Evolutionary conservation across 805 yeast species (phyloP).

Genomic region (Ogataea dorogensis): DNA sequence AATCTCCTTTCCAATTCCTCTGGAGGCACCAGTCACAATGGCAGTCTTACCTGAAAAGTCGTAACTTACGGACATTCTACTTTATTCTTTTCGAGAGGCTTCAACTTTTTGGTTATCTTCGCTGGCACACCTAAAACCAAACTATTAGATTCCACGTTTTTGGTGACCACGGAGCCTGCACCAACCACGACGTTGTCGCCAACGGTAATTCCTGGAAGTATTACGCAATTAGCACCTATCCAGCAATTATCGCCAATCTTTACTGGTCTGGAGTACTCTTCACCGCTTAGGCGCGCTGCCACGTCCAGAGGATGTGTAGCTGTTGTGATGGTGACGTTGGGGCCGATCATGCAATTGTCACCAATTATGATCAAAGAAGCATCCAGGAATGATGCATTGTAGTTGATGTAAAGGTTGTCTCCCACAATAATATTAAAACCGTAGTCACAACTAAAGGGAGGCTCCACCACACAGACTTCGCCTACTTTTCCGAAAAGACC

Average conservation of each 20-base stretch:
- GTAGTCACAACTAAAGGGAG: constrained; percentile 64
- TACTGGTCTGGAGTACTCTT: constrained; percentile 58
- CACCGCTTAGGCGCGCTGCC: constrained; percentile 38
- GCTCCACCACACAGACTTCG: constrained; percentile 36
- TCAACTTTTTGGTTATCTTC: constrained; percentile 10
- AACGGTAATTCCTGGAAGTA: constrained; percentile 64
- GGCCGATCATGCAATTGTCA: constrained; percentile 58
- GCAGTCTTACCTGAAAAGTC: constrained; percentile 13
- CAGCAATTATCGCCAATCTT: constrained; percentile 64
- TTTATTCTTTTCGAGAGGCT: background rate
- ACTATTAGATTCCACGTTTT: constrained; percentile 50
- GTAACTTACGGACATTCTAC: constrained; percentile 5
- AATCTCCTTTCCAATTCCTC: constrained; percentile 23
- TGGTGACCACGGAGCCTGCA: constrained; percentile 66
- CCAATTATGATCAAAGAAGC: constrained; percentile 62
- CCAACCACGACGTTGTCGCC: constrained; percentile 64
- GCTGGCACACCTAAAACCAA: constrained; percentile 64
- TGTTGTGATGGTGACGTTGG: constrained; percentile 56
- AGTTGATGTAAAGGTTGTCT: constrained; percentile 57
- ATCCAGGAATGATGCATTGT: constrained; percentile 55
- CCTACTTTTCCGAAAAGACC: constrained; percentile 51
- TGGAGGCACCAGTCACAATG: constrained; percentile 21
- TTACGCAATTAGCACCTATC: constrained; percentile 56
- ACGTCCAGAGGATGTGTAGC: constrained; percentile 67
- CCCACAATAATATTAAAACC: constrained; percentile 63